Evolutionary conservation across 202 grass and related monocot genomes (phyloP).

Genomic region (Bolboschoenoplectus hybrid): DNA sequence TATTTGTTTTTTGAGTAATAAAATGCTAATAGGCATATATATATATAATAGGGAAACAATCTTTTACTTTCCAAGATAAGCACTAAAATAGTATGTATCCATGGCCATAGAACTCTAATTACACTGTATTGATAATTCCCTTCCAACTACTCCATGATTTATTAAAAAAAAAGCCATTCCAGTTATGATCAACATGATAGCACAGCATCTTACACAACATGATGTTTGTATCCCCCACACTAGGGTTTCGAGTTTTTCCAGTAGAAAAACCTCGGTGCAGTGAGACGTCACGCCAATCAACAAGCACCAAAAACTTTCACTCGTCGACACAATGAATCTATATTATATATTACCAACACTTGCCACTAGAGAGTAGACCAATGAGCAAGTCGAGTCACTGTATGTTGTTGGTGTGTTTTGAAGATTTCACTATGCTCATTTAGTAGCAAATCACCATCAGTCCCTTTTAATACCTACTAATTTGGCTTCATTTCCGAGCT

Average conservation of each 20-base stretch:
- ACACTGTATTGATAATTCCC: not conserved
- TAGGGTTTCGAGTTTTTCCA: too few species aligned
- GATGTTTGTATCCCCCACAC: not conserved
- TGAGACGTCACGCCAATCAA: not conserved
- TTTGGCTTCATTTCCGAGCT: conserved; percentile 2
- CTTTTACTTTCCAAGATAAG: not conserved
- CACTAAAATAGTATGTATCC: not conserved
- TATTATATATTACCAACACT: not conserved
- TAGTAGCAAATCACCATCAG: conserved; percentile 27
- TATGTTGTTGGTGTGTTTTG: not conserved
- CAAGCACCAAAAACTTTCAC: not conserved
- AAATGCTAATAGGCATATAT: not conserved
- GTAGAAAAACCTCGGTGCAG: not conserved
- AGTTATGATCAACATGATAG: not conserved
- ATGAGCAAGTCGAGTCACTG: conserved; percentile 22
- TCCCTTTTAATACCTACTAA: conserved; percentile 27
- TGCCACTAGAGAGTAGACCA: conserved; percentile 6
- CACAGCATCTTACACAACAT: not conserved
- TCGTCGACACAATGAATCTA: not conserved
- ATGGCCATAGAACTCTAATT: not conserved
- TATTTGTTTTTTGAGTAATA: not conserved
- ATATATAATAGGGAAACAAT: not conserved
- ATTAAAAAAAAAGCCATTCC: not conserved
- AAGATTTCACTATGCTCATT: not conserved
- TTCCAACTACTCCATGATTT: not conserved